Conservation (phyloP, 768 basidiomycete genomes). For the Gelatoporia subvermispora region DNA sequence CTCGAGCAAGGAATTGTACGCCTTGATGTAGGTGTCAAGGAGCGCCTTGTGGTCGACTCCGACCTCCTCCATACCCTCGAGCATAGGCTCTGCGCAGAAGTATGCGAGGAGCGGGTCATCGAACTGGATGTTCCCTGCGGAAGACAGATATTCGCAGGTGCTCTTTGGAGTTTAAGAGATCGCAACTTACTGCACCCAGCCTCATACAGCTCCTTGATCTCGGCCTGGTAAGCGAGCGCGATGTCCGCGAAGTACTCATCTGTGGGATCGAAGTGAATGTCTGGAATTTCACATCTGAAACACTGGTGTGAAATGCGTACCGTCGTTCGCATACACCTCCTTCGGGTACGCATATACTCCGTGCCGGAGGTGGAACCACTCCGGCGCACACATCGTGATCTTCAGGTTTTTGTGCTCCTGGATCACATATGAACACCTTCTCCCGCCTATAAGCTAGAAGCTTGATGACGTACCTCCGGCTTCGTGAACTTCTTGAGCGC, state of each 20-base stretch:
- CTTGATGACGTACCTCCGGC: constrained; percentile 37
- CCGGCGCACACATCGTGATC: constrained; percentile 65
- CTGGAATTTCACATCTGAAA: constrained; percentile 1
- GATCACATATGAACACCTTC: not conserved
- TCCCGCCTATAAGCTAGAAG: too few relatives aligned
- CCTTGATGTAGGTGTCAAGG: constrained; percentile 60
- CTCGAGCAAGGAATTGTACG: constrained; percentile 53
- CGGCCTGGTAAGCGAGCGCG: constrained; percentile 40
- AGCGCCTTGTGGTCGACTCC: constrained; percentile 60
- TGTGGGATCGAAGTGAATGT: constrained; percentile 2
- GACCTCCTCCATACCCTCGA: constrained; percentile 52
- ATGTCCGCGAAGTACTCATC: constrained; percentile 48
- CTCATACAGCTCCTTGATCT: constrained; percentile 40
- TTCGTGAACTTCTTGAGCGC: constrained; percentile 52
- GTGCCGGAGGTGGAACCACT: constrained; percentile 68
- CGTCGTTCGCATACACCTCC: constrained; percentile 56
- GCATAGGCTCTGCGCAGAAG: constrained; percentile 59
- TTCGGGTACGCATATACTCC: constrained; percentile 58
- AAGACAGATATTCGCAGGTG: not conserved
- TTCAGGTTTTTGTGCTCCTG: constrained; percentile 67
- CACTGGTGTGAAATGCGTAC: constrained; percentile 23
- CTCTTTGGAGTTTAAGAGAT: not conserved
- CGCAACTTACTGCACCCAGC: constrained; percentile 30
- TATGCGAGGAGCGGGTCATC: constrained; percentile 49
- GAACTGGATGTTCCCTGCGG: constrained; percentile 36